Percentiles rank a stretch among this genome's conserved stretches.
Evolutionary conservation across 768 basidiomycete genomes (phyloP).

Genomic region (Trametes cingulata): DNA sequence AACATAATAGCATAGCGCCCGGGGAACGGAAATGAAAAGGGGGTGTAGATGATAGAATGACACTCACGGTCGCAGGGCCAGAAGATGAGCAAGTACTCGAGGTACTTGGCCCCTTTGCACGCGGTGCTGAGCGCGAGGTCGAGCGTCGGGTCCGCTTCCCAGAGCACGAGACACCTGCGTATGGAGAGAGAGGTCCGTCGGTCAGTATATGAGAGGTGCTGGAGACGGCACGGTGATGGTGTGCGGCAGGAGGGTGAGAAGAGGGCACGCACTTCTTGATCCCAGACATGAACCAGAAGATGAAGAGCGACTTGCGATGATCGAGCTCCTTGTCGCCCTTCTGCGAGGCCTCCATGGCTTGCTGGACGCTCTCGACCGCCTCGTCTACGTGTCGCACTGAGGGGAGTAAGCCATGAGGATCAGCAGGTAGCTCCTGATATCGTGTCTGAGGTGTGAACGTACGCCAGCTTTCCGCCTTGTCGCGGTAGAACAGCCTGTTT

Average conservation of each 20-base stretch:
- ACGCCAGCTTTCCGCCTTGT: slow-evolving; percentile 20
- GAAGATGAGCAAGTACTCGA: slow-evolving; percentile 12
- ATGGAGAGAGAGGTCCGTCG: too few relatives aligned
- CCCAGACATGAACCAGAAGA: slow-evolving; percentile 15
- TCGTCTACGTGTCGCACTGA: background rate
- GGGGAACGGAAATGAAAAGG: background rate
- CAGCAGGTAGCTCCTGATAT: background rate
- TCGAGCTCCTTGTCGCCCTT: background rate
- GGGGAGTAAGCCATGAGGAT: background rate
- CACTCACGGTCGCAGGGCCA: slow-evolving; percentile 16
- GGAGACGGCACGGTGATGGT: background rate
- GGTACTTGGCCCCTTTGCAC: background rate
- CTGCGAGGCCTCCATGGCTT: background rate
- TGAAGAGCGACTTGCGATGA: slow-evolving; percentile 19
- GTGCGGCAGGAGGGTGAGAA: background rate
- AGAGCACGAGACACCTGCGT: slow-evolving; percentile 11
- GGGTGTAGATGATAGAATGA: background rate
- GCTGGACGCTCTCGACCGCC: background rate
- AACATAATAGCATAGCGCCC: background rate
- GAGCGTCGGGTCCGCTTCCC: slow-evolving; percentile 8
- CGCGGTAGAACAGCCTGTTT: slow-evolving; percentile 15
- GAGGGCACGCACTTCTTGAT: slow-evolving; percentile 10
- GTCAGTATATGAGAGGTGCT: background rate
- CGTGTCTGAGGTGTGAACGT: background rate
- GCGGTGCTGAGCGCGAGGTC: background rate